These are phyloP conservation scores for Acanthamoeba triangularis DNA, from an alignment of 208 protist genomes.

Conservation along the genomic window DNA sequence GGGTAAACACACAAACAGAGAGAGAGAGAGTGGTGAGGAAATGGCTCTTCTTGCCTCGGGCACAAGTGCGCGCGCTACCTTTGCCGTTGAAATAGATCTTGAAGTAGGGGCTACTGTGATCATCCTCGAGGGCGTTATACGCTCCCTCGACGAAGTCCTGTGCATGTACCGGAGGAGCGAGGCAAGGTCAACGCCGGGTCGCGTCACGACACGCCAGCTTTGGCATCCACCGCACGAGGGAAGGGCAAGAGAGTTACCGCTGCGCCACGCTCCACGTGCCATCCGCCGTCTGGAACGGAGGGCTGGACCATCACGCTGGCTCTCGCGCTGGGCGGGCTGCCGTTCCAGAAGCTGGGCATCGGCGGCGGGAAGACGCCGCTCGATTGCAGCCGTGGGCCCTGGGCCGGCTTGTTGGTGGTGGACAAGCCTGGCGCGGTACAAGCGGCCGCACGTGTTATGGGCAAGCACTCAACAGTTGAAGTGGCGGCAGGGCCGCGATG, in stretches of 20 bases:
- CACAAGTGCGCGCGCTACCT: background rate
- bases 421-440: background rate
- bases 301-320: background rate
- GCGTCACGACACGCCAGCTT: background rate
- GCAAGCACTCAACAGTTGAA: no score
- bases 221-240: background rate
- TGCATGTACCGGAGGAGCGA: background rate
- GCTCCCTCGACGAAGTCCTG: constrained; percentile 52
- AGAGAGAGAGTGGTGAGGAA: background rate
- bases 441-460: no score
- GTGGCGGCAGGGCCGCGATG: background rate
- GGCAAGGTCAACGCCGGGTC: background rate
- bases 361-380: no score
- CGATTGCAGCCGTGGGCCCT: no score
- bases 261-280: constrained; percentile 35
- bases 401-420: background rate
- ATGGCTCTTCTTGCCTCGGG: background rate
- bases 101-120: constrained; percentile 17
- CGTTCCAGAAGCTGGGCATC: background rate
- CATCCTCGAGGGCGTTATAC: constrained; percentile 66
- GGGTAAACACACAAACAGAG: background rate
- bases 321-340: background rate
- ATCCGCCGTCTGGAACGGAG: background rate
- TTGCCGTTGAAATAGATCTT: constrained; percentile 59
- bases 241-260: background rate